Conservation (phyloP, 352 stramenopile genomes). For the Phytophthora ramorum region DNA sequence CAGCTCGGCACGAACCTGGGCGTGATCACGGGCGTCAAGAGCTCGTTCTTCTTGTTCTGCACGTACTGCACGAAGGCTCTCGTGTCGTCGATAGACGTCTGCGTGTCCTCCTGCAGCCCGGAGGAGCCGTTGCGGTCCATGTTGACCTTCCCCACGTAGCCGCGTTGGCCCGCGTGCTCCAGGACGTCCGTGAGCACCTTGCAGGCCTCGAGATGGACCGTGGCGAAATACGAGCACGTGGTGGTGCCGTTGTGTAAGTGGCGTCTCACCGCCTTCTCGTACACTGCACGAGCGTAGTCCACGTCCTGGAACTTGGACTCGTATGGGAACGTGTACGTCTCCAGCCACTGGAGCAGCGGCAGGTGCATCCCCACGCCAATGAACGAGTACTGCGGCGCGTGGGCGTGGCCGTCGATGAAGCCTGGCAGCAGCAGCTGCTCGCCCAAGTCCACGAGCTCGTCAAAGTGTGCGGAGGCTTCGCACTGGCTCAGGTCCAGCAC, state of each 20-base stretch:
- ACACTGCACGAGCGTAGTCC: conserved; percentile 81
- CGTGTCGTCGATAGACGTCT: conserved; percentile 84
- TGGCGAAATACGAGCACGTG: conserved; percentile 95
- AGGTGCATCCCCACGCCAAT: conserved; percentile 94
- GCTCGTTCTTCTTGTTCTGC: conserved; percentile 64
- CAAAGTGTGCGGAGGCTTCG: conserved; percentile 31
- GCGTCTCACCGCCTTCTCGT: conserved; percentile 87
- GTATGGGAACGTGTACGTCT: conserved; percentile 95
- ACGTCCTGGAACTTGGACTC: conserved; percentile 83
- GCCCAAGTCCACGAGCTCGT: conserved; percentile 72
- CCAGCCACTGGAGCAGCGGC: conserved; percentile 93
- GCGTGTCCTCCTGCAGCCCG: conserved; percentile 88
- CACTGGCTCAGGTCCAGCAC: conserved; percentile 15
- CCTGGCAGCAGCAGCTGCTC: conserved; percentile 91
- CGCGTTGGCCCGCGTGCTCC: conserved; percentile 86
- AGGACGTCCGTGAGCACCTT: conserved; percentile 93
- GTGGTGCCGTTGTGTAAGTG: conserved; percentile 93
- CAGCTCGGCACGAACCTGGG: conserved; percentile 94
- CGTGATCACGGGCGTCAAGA: conserved; percentile 93
- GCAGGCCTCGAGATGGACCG: conserved; percentile 90
- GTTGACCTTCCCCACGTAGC: conserved; percentile 95
- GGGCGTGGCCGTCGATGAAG: conserved; percentile 94
- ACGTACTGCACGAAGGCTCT: conserved; percentile 90
- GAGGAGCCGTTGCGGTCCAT: conserved; percentile 94
- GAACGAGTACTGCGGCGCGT: conserved; percentile 95